Percentiles rank a stretch among this genome's conserved stretches.
phyloP scores from a whole-genome alignment of 2,329 filamentous ascomycete genomes.

The Seiridium cupressi region DNA sequence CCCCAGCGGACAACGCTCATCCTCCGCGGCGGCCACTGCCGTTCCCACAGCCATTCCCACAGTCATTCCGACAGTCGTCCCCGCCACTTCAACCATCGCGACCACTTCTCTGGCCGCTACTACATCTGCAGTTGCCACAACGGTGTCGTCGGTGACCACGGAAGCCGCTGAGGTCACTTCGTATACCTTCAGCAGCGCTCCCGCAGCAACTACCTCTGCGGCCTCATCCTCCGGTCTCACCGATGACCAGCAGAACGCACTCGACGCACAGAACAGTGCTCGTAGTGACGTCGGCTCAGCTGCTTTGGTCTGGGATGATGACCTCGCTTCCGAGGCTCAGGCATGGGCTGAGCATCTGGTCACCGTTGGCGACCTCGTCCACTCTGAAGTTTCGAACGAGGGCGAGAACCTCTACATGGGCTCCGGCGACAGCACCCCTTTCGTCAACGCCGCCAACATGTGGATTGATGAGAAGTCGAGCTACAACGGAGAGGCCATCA shows the following conservation, averaged over 20 bases:
- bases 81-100: not conserved
- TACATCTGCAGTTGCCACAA: not conserved
- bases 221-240: not conserved
- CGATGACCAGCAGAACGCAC: slow-evolving; percentile 4
- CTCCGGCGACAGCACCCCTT: not conserved
- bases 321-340: slow-evolving; percentile 1
- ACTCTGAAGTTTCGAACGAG: not conserved
- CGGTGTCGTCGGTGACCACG: not conserved
- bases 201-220: not conserved
- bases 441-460: not conserved
- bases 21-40: not conserved
- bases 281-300: slow-evolving; percentile 1
- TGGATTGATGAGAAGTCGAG: not conserved
- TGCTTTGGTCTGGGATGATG: not conserved
- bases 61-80: not conserved
- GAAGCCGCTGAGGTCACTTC: not conserved
- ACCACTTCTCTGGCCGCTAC: not conserved
- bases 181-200: not conserved
- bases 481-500: slow-evolving; percentile 4
- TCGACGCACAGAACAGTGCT: slow-evolving; percentile 3
- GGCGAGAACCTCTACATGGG: slow-evolving; percentile 7
- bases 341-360: not conserved
- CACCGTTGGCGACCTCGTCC: not conserved
- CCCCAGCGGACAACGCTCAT: not conserved
- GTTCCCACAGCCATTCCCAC: not conserved